Conservation (phyloP, 2,329 filamentous ascomycete species). For the Cercospora sp. region DNA sequence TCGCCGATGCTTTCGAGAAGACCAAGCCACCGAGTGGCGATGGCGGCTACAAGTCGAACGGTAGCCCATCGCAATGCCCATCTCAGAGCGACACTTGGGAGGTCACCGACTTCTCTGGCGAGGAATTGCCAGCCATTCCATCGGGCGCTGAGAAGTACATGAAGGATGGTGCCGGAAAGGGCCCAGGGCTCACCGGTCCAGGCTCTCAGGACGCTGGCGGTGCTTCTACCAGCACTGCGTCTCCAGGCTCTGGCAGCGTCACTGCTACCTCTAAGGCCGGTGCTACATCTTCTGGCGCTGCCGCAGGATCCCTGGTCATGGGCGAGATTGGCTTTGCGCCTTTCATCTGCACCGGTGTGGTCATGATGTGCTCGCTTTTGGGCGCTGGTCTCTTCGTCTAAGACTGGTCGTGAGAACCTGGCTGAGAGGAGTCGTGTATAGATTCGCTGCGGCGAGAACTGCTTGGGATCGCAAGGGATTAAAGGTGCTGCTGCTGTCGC, state of each 20-base stretch:
- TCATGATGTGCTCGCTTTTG: constrained; percentile 55
- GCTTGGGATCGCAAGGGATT: not conserved
- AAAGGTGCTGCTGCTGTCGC: not conserved
- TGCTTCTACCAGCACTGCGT: constrained; percentile 50
- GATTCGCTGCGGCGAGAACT: not conserved
- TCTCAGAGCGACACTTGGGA: constrained; percentile 56
- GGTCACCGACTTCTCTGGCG: constrained; percentile 49
- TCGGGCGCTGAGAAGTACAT: constrained; percentile 57
- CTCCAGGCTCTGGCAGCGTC: constrained; percentile 52
- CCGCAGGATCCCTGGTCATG: constrained; percentile 47
- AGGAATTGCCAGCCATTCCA: constrained; percentile 58
- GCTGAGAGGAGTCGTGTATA: not conserved
- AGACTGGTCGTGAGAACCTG: not conserved
- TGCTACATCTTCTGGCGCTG: constrained; percentile 39
- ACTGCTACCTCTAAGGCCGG: constrained; percentile 41
- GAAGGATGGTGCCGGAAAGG: constrained; percentile 58
- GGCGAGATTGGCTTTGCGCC: constrained; percentile 53
- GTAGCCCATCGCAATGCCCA: constrained; percentile 57
- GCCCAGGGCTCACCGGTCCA: constrained; percentile 55
- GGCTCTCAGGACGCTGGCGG: constrained; percentile 59
- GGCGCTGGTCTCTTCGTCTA: constrained; percentile 48
- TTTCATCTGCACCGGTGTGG: constrained; percentile 52
- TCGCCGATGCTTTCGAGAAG: constrained; percentile 53
- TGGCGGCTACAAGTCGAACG: constrained; percentile 60
- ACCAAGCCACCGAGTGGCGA: constrained; percentile 56